Evolutionary conservation across 345 rosid genomes (phyloP).

Genomic region (Toxicodendron radicans): DNA sequence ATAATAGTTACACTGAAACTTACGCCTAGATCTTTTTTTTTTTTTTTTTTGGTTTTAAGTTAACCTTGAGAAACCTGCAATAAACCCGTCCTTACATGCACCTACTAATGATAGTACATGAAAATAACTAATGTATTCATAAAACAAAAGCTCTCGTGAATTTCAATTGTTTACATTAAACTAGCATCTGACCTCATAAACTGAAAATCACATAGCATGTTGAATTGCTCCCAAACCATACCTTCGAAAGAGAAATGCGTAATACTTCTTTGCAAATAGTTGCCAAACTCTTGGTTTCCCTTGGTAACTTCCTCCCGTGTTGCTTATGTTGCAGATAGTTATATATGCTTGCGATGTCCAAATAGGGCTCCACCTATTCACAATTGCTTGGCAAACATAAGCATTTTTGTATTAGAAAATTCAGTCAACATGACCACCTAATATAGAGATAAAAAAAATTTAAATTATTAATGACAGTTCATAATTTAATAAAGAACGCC

Average conservation of each 20-base stretch:
- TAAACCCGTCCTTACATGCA: not conserved
- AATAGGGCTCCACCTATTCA: conserved; percentile 79
- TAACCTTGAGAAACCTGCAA: not conserved
- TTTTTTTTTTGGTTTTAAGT: not conserved
- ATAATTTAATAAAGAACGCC: not conserved
- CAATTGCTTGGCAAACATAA: conserved; percentile 19
- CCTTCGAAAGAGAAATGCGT: conserved; percentile 78
- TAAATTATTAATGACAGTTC: not conserved
- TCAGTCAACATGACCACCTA: not conserved
- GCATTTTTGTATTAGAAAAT: conserved; percentile 7
- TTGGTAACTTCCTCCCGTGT: conserved; percentile 56
- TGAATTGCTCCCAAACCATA: conserved; percentile 26
- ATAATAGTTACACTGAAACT: no score
- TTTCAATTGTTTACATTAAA: not conserved
- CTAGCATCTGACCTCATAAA: not conserved
- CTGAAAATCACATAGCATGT: not conserved
- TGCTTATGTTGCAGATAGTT: conserved; percentile 56
- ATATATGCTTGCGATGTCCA: conserved; percentile 65
- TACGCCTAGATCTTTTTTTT: no score
- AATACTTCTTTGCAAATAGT: conserved; percentile 67
- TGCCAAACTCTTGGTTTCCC: conserved; percentile 73
- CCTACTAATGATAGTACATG: not conserved
- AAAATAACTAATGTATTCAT: not conserved
- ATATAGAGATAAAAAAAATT: not conserved
- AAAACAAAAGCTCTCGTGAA: not conserved